Percentiles rank a stretch among this genome's conserved stretches.
phyloP scores from a whole-genome alignment of 139 green algal species.

The Chlorella sp. region DNA sequence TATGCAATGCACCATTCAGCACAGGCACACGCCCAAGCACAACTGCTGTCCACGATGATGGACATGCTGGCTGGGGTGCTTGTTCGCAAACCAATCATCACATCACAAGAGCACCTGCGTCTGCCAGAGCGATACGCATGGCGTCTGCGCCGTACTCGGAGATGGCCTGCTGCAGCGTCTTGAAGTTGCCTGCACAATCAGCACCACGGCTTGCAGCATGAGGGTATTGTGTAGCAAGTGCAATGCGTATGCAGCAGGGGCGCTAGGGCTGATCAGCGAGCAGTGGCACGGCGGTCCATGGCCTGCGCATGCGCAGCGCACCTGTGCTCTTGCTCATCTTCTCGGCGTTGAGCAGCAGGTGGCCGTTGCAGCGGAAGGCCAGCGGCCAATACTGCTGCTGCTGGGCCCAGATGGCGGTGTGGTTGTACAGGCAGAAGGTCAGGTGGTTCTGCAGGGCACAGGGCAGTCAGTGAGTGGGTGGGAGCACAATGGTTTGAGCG shows the following conservation, averaged over 20 bases:
- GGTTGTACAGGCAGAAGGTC: slow-evolving; percentile 98
- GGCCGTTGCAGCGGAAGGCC: slow-evolving; percentile 91
- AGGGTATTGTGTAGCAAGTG: too few species aligned
- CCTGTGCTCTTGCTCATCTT: slow-evolving; percentile 99
- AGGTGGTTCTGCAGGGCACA: slow-evolving; percentile 91
- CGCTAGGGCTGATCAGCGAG: too few species aligned
- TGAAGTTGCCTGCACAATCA: slow-evolving; percentile 82
- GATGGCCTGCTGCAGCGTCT: slow-evolving; percentile 88
- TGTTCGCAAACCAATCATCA: too few species aligned
- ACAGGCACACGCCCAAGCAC: too few species aligned
- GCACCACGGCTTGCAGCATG: too few species aligned
- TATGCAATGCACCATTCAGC: not conserved
- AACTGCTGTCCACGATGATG: too few species aligned
- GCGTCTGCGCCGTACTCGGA: slow-evolving; percentile 92
- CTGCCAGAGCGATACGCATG: slow-evolving; percentile 93
- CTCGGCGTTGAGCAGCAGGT: slow-evolving; percentile 97
- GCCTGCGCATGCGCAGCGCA: too few species aligned
- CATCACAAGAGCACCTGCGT: slow-evolving; percentile 58
- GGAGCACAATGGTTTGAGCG: too few species aligned
- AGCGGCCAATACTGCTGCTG: slow-evolving; percentile 66
- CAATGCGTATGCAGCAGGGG: too few species aligned
- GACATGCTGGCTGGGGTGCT: too few species aligned
- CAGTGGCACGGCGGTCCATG: too few species aligned
- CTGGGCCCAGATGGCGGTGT: slow-evolving; percentile 91
- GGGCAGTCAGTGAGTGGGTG: not conserved